A percentile compares a stretch with the other conserved stretches of the same genome.
Evolutionary conservation across 2,329 filamentous ascomycete species (phyloP).

Genomic region (Trichoderma koningii): DNA sequence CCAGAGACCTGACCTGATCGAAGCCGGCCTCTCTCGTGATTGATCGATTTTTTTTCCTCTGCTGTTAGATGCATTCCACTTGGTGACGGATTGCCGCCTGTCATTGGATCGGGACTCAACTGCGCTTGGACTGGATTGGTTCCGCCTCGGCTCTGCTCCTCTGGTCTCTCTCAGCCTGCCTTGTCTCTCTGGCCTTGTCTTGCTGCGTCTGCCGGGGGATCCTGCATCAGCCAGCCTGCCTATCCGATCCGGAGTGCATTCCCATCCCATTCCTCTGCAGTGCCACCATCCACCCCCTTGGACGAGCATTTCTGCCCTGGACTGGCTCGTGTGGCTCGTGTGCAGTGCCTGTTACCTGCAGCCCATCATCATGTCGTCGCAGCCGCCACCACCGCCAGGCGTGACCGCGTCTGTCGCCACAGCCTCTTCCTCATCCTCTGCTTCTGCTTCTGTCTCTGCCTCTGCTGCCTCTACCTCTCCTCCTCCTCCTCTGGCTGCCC

Average conservation of each 20-base stretch:
- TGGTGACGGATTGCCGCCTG: slow-evolving; percentile 5
- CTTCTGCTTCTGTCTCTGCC: background rate
- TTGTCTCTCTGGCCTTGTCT: background rate
- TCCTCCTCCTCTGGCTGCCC: background rate
- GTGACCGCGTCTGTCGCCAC: slow-evolving; percentile 18
- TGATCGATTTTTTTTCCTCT: slow-evolving; percentile 19
- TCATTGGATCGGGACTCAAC: slow-evolving; percentile 4
- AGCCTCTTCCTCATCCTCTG: background rate
- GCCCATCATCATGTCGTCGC: slow-evolving; percentile 23
- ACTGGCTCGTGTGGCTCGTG: slow-evolving; percentile 18
- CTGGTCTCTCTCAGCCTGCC: too few species aligned
- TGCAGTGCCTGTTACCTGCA: slow-evolving; percentile 1
- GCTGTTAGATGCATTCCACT: slow-evolving; percentile 9
- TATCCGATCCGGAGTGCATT: background rate
- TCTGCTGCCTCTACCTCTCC: background rate
- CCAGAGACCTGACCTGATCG: slow-evolving; percentile 21
- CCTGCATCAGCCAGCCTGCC: slow-evolving; percentile 2
- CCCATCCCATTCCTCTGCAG: background rate
- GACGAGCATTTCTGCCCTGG: background rate
- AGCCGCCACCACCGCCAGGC: slow-evolving; percentile 1
- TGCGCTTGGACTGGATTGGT: background rate
- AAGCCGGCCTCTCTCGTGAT: slow-evolving; percentile 20
- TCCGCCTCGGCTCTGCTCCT: too few species aligned
- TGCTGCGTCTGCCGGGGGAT: slow-evolving; percentile 2
- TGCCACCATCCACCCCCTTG: background rate